Base-by-base conservation (phyloP, 345 rosid species). In the Cardamine resedifolia region DNA sequence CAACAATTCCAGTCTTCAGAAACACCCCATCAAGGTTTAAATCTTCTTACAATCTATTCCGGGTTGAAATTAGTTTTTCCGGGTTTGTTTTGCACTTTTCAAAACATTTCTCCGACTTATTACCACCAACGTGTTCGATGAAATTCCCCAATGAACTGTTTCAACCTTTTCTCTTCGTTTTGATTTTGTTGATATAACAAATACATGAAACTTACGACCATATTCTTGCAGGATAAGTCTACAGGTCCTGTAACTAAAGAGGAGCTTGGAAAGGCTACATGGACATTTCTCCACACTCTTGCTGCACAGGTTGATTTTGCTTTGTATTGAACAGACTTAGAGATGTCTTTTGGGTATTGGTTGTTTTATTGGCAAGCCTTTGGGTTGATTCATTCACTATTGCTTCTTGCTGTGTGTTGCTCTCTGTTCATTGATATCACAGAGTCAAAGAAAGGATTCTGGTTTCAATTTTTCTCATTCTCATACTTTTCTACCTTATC, bases 241-340 rank as follows among this genome's bases (percentile, higher is more conserved):
- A 72, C 86, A 63, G 97, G 85, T 19, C 96, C 98, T 58, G 90
- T 91, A 69, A 87, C 91, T 31, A 91, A 90, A 80, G 94, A 87
- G 70, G 99, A 91, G 44, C 97, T 95, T 44, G 99, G 97, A 51
- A 91, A 89, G 79, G 84, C 89, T 74, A 91, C 97, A 18, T 95
- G 99, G 99, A 91, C 96, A 34, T 91, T 91, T 83, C 90, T 91
- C 39, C 99, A 91, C 83, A 90, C 96, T 64, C 92, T 95, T 65
- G 96, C 85, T 60, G 99, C 96, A 19, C 99, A 95, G 97, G 96
- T 94, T 52, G 30, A n/a, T n/a, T n/a, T n/a, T n/a, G n/a, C n/a
- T n/a, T n/a, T n/a, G n/a, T n/a, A n/a, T n/a, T n/a, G 36, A 34
- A 12, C 36, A 20, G 9, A 23, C 7, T 72, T 71, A 5, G 51